Evolutionary conservation across 108 stramenopile genomes (phyloP), one percentile per base, ranked within the genome.

Genomic region (Fragilaria crotonensis): DNA sequence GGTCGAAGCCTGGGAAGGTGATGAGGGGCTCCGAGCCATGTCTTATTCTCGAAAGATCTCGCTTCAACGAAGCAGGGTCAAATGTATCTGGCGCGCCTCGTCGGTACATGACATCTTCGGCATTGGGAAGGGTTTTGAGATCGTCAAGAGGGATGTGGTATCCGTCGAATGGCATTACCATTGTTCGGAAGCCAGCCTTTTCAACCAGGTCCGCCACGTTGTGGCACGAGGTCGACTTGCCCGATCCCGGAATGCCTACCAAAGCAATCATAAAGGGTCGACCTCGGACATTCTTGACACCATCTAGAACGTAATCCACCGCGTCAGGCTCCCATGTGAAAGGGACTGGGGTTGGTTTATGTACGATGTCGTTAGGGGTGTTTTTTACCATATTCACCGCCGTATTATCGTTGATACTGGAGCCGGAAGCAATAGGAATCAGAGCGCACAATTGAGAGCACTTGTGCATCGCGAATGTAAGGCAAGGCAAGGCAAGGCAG

Each of bases 1-100:
- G 78, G 48, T 79, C 78, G 56, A 79, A 79, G 29, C 69, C 78
- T 5, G 78, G 78, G 9, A 78, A 29, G 11, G 17, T 25, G 17
- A 67, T 44, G n/a, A 60, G 17, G 3, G 31, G n/a, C 28, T 66
- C 60, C 5, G 30, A 11, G n/a, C 60, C 64, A 57, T 66, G 29
- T 0, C 55, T 54, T 27, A 75, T 75, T 2, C 63, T 55, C 17
- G 60, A 33, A 31, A 75, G 26, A 44, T 75, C 73, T 30, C 41
- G 7, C 1, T 33, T 28, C 30, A 65, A 25, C 2, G 44, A 27
- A 4, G 7, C 7, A 9, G 64, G 29, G 41, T 31, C 32, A 33
- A 56, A 56, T 25, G 55, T 80, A 45, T 73, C 75, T 1, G 72
- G 68, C 5, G 75, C 71, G 22, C 80, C 80, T 51, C 80, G 57